phyloP scores from a whole-genome alignment of 78 protist genomes.

The Dictyostelium firmibasis region DNA sequence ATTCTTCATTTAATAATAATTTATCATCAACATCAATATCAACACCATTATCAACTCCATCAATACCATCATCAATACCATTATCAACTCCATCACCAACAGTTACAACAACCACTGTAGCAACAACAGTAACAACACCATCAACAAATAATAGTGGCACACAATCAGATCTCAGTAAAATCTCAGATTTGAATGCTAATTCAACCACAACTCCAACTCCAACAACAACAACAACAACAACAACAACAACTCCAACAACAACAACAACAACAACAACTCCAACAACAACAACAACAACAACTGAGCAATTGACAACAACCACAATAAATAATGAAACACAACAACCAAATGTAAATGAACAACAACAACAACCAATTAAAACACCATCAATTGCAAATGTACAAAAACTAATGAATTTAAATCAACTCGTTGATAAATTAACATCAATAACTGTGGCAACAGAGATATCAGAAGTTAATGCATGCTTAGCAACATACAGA shows the following conservation, averaged over 20 bases:
- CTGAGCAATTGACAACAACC: background rate
- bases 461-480: slow-evolving; percentile 73
- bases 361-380: background rate
- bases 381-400: background rate
- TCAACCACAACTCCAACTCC: background rate
- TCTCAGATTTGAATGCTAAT: background rate
- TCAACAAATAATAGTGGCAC: background rate
- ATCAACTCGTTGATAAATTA: slow-evolving; percentile 74
- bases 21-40: background rate
- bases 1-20: background rate
- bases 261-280: background rate
- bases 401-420: slow-evolving; percentile 31
- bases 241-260: background rate
- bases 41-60: background rate
- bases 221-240: background rate
- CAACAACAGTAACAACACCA: background rate
- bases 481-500: slow-evolving; percentile 65
- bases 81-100: background rate
- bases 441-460: slow-evolving; percentile 34
- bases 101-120: background rate
- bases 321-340: background rate
- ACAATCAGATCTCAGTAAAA: slow-evolving; percentile 8
- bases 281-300: background rate
- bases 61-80: background rate
- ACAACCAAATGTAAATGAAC: background rate